phyloP scores from a whole-genome alignment of 176 grass and related monocot genomes.

The Dendrocalamus sinicus region DNA sequence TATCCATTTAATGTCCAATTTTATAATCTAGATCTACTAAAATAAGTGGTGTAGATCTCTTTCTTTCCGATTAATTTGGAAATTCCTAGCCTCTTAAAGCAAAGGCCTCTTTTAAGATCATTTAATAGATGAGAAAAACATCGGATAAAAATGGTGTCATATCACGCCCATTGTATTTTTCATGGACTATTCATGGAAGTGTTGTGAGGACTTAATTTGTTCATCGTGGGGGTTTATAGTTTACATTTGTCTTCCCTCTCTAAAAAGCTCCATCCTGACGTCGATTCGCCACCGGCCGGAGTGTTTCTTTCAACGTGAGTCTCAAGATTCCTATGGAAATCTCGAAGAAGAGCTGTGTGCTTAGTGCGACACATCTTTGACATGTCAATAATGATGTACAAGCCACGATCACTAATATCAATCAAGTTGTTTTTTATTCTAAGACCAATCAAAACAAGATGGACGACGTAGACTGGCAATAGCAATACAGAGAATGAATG shows the following conservation, averaged over 20 bases:
- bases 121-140: too few relatives aligned
- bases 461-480: too few relatives aligned
- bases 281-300: background rate
- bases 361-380: constrained; percentile 38
- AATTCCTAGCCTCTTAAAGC: too few relatives aligned
- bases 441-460: background rate
- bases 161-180: too few relatives aligned
- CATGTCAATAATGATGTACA: constrained; percentile 7
- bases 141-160: too few relatives aligned
- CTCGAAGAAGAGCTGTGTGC: background rate
- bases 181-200: background rate
- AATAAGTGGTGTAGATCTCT: too few relatives aligned
- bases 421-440: background rate
- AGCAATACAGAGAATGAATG: too few relatives aligned
- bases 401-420: constrained; percentile 1
- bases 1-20: too few relatives aligned
- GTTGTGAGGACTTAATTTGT: background rate
- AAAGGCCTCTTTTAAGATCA: too few relatives aligned
- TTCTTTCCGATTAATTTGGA: too few relatives aligned
- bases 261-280: background rate
- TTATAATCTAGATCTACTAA: too few relatives aligned
- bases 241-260: background rate
- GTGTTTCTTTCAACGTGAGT: background rate
- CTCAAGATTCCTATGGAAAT: constrained; percentile 27
- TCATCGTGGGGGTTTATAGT: background rate